A percentile compares a stretch with the other conserved stretches of the same genome.
These are phyloP conservation scores for Apiotrichum veenhuisii DNA, from an alignment of 1,284 basidiomycete genomes.

Conservation along the genomic window DNA sequence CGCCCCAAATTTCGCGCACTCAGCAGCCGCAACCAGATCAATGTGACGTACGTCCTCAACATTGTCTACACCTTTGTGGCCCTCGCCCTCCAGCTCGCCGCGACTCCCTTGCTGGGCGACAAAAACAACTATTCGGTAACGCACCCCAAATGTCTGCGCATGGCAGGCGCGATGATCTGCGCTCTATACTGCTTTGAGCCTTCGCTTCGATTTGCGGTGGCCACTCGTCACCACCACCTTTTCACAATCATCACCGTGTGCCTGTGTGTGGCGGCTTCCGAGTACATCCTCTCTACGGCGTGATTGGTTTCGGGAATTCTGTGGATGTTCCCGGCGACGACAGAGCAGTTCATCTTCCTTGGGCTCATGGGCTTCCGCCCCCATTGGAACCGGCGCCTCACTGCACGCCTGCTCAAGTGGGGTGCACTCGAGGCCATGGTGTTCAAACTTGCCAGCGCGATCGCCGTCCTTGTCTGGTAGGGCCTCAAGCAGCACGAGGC, in stretches of 20 bases:
- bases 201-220: slow-evolving; percentile 19
- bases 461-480: slow-evolving; percentile 29
- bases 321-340: slow-evolving; percentile 36
- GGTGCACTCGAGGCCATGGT: slow-evolving; percentile 27
- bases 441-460: slow-evolving; percentile 27
- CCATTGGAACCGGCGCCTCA: slow-evolving; percentile 17
- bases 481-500: slow-evolving; percentile 22
- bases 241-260: slow-evolving; percentile 29
- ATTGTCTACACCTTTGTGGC: slow-evolving; percentile 29
- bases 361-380: slow-evolving; percentile 30
- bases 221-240: slow-evolving; percentile 28
- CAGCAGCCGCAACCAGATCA: slow-evolving; percentile 22
- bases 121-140: slow-evolving; percentile 20
- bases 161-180: slow-evolving; percentile 20
- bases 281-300: slow-evolving; percentile 22
- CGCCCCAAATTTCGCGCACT: slow-evolving; percentile 9
- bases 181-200: slow-evolving; percentile 31
- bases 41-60: slow-evolving; percentile 29
- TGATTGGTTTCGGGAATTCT: slow-evolving; percentile 21
- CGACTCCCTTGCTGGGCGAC: slow-evolving; percentile 15
- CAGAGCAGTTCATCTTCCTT: slow-evolving; percentile 31
- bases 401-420: slow-evolving; percentile 22
- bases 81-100: slow-evolving; percentile 26
- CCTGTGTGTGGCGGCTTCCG: slow-evolving; percentile 20
- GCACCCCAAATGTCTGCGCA: slow-evolving; percentile 18